Percentiles rank a stretch among this genome's conserved stretches.
phyloP scores from a whole-genome alignment of 768 basidiomycete genomes.

The Suillus americanus region DNA sequence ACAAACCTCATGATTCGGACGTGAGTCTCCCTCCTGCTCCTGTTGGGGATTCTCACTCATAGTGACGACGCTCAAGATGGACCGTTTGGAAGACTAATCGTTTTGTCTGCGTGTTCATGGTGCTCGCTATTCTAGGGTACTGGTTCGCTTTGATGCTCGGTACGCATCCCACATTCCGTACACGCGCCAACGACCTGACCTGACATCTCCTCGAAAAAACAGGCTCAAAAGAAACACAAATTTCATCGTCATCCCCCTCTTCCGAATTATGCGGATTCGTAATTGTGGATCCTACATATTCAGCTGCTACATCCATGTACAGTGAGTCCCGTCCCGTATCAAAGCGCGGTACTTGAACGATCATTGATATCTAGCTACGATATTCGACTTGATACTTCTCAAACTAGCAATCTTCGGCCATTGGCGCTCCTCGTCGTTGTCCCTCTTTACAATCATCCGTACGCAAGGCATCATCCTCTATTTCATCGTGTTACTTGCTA shows the following conservation, averaged over 20 bases:
- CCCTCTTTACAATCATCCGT: constrained; percentile 13
- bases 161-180: not conserved
- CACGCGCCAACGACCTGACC: not conserved
- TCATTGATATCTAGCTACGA: constrained; percentile 11
- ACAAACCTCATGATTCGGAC: constrained; percentile 30
- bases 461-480: constrained; percentile 23
- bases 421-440: constrained; percentile 10
- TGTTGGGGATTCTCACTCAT: not conserved
- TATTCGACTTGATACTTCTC: constrained; percentile 21
- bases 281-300: constrained; percentile 2
- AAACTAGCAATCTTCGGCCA: constrained; percentile 16
- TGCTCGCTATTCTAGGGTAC: constrained; percentile 15
- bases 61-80: constrained; percentile 21
- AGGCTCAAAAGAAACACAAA: constrained; percentile 16
- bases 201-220: not conserved
- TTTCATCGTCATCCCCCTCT: not conserved
- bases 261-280: constrained; percentile 6
- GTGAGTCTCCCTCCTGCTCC: constrained; percentile 16
- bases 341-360: not conserved
- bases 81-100: constrained; percentile 25
- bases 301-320: constrained; percentile 14
- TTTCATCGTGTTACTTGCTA: constrained; percentile 15
- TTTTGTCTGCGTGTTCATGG: constrained; percentile 16
- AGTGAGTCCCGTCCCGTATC: constrained; percentile 12
- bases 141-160: constrained; percentile 22